Evolutionary conservation across 495 filamentous ascomycete genomes (phyloP), one percentile per base, ranked within the genome.

Genomic region (Cetradonia linearis): DNA sequence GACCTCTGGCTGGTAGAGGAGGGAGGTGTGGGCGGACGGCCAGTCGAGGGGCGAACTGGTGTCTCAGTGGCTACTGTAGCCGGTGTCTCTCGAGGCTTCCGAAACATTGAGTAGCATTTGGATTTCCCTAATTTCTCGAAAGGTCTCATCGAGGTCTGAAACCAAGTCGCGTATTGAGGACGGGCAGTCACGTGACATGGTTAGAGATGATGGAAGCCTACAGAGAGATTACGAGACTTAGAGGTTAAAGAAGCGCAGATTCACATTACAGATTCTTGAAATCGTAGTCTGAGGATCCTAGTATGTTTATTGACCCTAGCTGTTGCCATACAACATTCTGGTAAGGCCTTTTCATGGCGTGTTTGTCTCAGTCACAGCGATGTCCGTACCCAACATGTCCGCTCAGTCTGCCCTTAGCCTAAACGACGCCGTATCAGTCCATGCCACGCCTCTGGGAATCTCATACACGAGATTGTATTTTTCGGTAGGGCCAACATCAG

Each of bases 1-100:
- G n/a, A 60, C 62, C 48, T 70, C 70, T 25, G 68, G 65, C 40
- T 65, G 65, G 30, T 63, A 56, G 48, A 69, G 65, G 10, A 75
- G 60, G 48, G 62, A 37, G 66, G 66, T 27, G 66, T 68, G 25
- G 66, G 66, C 7, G 66, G 64, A n/a, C 66, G 62, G 18, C 66
- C 66, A n/a, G 48, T 68, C 2, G 64, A 66, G 6, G 64, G 62
- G 11, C 46, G 48, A 23, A 55, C 31, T 10, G 58, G 56, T 27
- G 61, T 34, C 7, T 56, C 31, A 25, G 16, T 56, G 44, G 44
- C 34, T 34, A 55, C 4, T n/a, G 56, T 10, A 40, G 38, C 37
- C 40, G 56, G 56, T 4, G 27, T 23, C 18, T 66, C 64, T 63
- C 66, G 64, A 53, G 66, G 66, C 42, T 66, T 68, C 6, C 66